Evolutionary conservation across 2,329 filamentous ascomycete species (phyloP).

Genomic region (Didymella sp.): DNA sequence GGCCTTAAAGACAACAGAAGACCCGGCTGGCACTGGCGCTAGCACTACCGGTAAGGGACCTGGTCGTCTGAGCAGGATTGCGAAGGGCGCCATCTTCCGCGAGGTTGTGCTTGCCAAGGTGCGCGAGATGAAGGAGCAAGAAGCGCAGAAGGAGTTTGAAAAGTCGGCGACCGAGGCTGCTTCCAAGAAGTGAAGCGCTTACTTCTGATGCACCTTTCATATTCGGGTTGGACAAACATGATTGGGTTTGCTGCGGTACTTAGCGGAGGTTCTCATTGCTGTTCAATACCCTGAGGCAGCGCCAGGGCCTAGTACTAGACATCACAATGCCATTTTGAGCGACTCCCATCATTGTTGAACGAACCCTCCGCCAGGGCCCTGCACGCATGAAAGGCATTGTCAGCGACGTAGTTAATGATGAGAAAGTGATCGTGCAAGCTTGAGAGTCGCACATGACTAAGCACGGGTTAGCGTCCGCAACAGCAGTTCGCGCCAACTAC

Average conservation of each 20-base stretch:
- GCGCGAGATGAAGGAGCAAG: conserved; percentile 85
- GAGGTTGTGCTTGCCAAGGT: conserved; percentile 96
- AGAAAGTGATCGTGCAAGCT: not conserved
- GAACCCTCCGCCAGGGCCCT: too few species aligned
- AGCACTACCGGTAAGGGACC: conserved; percentile 50
- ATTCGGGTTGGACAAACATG: conserved; percentile 20
- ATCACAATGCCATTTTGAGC: conserved; percentile 19
- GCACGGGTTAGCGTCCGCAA: conserved; percentile 11
- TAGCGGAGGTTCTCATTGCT: conserved; percentile 30
- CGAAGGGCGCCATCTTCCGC: conserved; percentile 80
- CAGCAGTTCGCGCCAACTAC: conserved; percentile 12
- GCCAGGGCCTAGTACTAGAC: conserved; percentile 28
- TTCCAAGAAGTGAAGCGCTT: conserved; percentile 27
- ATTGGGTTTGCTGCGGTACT: conserved; percentile 32
- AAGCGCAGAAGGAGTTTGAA: conserved; percentile 74
- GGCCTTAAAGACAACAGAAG: conserved; percentile 22
- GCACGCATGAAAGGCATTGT: too few species aligned
- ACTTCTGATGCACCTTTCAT: conserved; percentile 14
- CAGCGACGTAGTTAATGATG: not conserved
- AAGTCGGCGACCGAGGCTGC: conserved; percentile 57
- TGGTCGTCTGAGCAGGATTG: conserved; percentile 63
- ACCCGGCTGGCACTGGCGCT: conserved; percentile 12
- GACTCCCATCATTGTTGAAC: not conserved
- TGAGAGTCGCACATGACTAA: conserved; percentile 16
- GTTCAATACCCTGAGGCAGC: conserved; percentile 40